Base-by-base conservation (phyloP, 2,329 filamentous ascomycete species). In the Calonectria montana region DNA sequence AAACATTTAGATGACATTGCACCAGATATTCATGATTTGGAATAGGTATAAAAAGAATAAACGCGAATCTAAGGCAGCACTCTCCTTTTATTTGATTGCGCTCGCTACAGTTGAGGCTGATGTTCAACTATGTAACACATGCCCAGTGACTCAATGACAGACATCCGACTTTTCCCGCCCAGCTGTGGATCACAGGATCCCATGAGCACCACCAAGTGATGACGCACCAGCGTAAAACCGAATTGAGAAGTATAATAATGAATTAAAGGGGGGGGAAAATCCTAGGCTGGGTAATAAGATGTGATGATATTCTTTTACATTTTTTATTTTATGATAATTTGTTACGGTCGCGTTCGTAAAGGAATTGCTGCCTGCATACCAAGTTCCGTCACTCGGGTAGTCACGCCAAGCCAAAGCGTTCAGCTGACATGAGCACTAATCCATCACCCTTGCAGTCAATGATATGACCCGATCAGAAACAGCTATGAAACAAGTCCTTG, bases 1-100 rank as follows among this genome's bases (percentile, higher is more conserved):
- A 76, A 4, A 1, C 47, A 74, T 62, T 63, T 71, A 10, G 72
- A n/a, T 13, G 67, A 53, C 75, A 78, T 78, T 13, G 21, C 7
- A 23, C 3, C 9, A n/a, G 2, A 16, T 47, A 53, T 61, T 23
- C 16, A 29, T 18, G 25, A 16, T 39, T 62, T 43, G 21, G 25
- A 59, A 5, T 21, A 59, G 25, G 37, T 25, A 37, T 25, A 16
- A 16, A 50, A 15, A 29, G n/a, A 12, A 4, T 13, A 25, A 16
- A 6, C 9, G 10, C 23, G 8, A 37, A 18, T 39, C 5, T 15
- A 16, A 47, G 48, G 29, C 23, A 43, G 35, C 10, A 31, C n/a
- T 4, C 23, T 43, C 37, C 12, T 65, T 48, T 50, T 53, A 39
- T 55, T 8, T 8, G 8, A 15, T 29, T 43, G 21, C 31, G 23